Conservation (phyloP, 2,329 filamentous ascomycete species). For the Aureobasidium mangrovei region DNA sequence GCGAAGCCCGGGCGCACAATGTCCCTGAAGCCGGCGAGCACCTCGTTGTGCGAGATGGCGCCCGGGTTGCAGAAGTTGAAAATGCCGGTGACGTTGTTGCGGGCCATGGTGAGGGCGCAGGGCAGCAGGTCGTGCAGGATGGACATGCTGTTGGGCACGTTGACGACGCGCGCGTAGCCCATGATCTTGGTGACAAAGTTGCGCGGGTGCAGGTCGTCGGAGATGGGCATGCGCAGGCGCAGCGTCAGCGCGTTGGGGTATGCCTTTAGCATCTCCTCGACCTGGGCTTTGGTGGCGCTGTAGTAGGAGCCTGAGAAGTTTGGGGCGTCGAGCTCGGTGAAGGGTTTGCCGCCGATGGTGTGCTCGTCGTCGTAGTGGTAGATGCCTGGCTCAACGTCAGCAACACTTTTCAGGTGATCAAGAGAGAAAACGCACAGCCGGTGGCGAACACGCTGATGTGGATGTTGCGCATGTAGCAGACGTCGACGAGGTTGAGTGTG, state of each 20-base stretch:
- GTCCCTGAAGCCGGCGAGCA: slow-evolving; percentile 53
- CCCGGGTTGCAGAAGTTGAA: slow-evolving; percentile 66
- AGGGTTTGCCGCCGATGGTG: slow-evolving; percentile 52
- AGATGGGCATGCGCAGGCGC: slow-evolving; percentile 60
- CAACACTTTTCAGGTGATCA: too few species aligned
- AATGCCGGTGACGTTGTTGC: slow-evolving; percentile 53
- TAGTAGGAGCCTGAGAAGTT: slow-evolving; percentile 63
- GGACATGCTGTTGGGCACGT: slow-evolving; percentile 61
- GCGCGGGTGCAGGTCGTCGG: slow-evolving; percentile 56
- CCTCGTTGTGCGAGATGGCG: slow-evolving; percentile 63
- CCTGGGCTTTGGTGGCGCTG: slow-evolving; percentile 56
- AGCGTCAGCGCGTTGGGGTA: slow-evolving; percentile 56
- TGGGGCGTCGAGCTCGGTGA: slow-evolving; percentile 51
- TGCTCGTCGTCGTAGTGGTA: slow-evolving; percentile 56
- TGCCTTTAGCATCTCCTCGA: slow-evolving; percentile 48
- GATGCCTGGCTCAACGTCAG: slow-evolving; percentile 26
- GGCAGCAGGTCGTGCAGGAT: slow-evolving; percentile 58
- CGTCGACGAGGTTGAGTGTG: slow-evolving; percentile 54
- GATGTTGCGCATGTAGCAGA: slow-evolving; percentile 49
- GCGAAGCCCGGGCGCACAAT: slow-evolving; percentile 52
- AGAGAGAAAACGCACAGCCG: slow-evolving; percentile 41
- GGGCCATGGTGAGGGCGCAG: slow-evolving; percentile 50
- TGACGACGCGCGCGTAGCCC: slow-evolving; percentile 55
- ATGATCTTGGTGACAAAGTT: slow-evolving; percentile 63
- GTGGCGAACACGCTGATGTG: slow-evolving; percentile 60